Evolutionary conservation across 2,329 filamentous ascomycete species (phyloP).

Genomic region (Epichloe glyceriae): DNA sequence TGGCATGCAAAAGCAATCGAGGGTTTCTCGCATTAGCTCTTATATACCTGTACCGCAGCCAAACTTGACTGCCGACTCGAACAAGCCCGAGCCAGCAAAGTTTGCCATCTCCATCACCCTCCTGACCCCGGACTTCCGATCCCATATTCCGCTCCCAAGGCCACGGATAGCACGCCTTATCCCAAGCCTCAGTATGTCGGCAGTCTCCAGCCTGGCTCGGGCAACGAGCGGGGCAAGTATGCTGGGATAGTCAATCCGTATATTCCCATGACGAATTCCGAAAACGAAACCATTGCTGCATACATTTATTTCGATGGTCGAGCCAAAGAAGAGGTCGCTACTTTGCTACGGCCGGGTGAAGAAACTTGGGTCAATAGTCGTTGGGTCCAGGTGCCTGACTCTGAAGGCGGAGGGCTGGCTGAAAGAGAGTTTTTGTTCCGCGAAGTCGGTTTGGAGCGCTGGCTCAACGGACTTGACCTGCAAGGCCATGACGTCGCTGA

Average conservation of each 20-base stretch:
- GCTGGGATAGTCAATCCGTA: conserved; percentile 63
- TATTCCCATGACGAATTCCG: conserved; percentile 79
- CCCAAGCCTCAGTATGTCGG: conserved; percentile 76
- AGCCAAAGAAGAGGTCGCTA: conserved; percentile 92
- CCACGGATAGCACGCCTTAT: conserved; percentile 61
- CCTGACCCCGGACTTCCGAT: conserved; percentile 76
- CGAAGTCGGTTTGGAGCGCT: conserved; percentile 88
- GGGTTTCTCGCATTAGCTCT: conserved; percentile 82
- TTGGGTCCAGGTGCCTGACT: conserved; percentile 88
- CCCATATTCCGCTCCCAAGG: conserved; percentile 81
- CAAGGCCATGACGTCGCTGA: conserved; percentile 83
- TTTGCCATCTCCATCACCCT: conserved; percentile 98
- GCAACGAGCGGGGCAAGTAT: conserved; percentile 32
- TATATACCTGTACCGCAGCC: conserved; percentile 94
- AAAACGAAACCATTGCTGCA: conserved; percentile 93
- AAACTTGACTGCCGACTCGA: conserved; percentile 47
- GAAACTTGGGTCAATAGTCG: conserved; percentile 98
- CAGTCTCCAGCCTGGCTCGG: conserved; percentile 43
- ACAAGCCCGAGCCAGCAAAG: conserved; percentile 80
- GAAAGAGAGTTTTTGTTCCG: conserved; percentile 96
- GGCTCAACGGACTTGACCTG: conserved; percentile 93
- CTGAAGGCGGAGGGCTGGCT: conserved; percentile 84
- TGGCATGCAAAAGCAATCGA: conserved; percentile 87
- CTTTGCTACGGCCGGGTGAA: conserved; percentile 77
- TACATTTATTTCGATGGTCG: conserved; percentile 99